Percentiles rank a stretch among this genome's conserved stretches.
phyloP scores from a whole-genome alignment of 1,139 yeast genomes.

The Zygosaccharomyces sapae region DNA sequence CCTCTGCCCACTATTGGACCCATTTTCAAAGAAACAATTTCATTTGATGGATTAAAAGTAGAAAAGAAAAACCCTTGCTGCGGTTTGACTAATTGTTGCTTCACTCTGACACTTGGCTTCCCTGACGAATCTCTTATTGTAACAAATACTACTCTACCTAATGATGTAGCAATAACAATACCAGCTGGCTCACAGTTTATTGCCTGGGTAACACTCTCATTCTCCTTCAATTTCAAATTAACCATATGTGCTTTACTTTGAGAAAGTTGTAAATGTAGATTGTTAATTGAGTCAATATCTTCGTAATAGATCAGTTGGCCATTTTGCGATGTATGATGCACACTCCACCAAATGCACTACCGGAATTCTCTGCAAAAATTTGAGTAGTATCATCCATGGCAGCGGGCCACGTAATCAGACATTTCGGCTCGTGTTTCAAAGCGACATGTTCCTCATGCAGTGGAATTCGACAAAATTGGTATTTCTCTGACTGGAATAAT shows the following conservation, averaged over 20 bases:
- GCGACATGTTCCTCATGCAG: constrained; percentile 33
- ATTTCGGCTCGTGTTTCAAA: constrained; percentile 46
- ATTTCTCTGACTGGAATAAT: constrained; percentile 53
- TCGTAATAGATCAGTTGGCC: constrained; percentile 48
- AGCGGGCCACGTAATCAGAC: constrained; percentile 62
- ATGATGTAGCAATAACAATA: constrained; percentile 63
- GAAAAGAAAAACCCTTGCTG: constrained; percentile 35
- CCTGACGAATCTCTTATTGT: constrained; percentile 68
- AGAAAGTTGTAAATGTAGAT: constrained; percentile 35
- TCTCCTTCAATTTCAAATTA: constrained; percentile 42
- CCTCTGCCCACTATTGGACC: constrained; percentile 56
- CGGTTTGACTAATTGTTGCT: constrained; percentile 32
- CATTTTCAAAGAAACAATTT: constrained; percentile 57
- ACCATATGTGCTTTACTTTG: constrained; percentile 31
- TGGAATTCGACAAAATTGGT: constrained; percentile 51
- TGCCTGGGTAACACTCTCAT: constrained; percentile 55
- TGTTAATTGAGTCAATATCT: constrained; percentile 39
- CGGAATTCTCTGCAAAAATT: constrained; percentile 63
- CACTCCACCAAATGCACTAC: constrained; percentile 55
- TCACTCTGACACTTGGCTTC: constrained; percentile 46
- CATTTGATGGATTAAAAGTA: constrained; percentile 37
- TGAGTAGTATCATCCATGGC: constrained; percentile 49
- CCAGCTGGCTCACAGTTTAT: constrained; percentile 75
- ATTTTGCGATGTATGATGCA: constrained; percentile 36
- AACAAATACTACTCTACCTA: constrained; percentile 60